Percentiles rank a stretch among this genome's conserved stretches.
These are phyloP conservation scores for Fusarium albidum DNA, from an alignment of 2,329 filamentous ascomycete genomes.

Conservation along the genomic window DNA sequence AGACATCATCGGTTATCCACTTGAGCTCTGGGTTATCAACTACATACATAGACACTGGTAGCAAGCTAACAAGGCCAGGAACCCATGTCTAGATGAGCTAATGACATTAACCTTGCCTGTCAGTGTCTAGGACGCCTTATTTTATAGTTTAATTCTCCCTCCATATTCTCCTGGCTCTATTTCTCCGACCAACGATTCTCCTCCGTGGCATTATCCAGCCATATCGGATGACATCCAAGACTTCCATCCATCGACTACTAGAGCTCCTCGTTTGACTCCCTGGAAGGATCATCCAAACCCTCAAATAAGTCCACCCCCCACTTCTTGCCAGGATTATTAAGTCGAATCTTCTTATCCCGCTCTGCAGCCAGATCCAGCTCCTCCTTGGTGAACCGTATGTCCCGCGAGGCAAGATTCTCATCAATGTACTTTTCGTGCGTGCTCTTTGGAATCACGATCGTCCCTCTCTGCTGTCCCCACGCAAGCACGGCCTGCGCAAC, in stretches of 20 bases:
- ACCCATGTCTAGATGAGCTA: too few species aligned
- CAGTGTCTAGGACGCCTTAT: too few species aligned
- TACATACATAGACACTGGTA: too few species aligned
- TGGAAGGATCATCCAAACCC: constrained; percentile 49
- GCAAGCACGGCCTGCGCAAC: constrained; percentile 34
- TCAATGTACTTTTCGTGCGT: constrained; percentile 29
- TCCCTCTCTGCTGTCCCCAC: constrained; percentile 34
- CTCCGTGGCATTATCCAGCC: too few species aligned
- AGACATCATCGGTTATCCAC: too few species aligned
- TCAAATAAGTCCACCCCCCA: constrained; percentile 52
- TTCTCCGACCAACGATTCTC: too few species aligned
- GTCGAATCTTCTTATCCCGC: constrained; percentile 43
- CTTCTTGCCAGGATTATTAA: constrained; percentile 47
- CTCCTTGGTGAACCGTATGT: constrained; percentile 17
- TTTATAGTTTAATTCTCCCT: too few species aligned
- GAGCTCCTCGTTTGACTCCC: constrained; percentile 23
- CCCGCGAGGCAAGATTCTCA: constrained; percentile 29
- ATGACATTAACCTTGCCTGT: too few species aligned
- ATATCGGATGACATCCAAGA: too few species aligned
- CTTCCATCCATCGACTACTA: constrained; percentile 7
- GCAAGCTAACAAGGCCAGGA: too few species aligned
- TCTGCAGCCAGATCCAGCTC: constrained; percentile 47
- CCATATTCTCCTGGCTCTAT: too few species aligned
- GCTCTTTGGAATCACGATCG: constrained; percentile 33
- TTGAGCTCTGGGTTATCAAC: too few species aligned